Evolutionary conservation across 2,329 filamentous ascomycete species (phyloP).

Genomic region (Pyrenochaeta sp.): DNA sequence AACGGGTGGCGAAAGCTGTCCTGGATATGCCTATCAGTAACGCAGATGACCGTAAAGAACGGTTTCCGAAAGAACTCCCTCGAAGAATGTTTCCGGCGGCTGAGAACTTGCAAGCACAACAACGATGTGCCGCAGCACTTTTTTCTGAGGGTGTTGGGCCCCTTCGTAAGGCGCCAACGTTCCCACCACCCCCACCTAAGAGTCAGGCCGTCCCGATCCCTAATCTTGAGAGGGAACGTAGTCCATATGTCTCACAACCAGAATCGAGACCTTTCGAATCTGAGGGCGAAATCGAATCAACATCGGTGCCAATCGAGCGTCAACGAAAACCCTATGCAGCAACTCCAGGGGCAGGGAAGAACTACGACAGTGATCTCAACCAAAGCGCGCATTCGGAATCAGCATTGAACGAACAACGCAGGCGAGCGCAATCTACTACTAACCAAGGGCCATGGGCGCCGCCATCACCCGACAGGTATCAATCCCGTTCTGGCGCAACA

Average conservation of each 20-base stretch:
- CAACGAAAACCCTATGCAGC: slow-evolving; percentile 71
- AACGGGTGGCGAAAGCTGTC: slow-evolving; percentile 73
- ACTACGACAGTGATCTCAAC: slow-evolving; percentile 54
- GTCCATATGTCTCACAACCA: slow-evolving; percentile 41
- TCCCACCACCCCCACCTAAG: slow-evolving; percentile 48
- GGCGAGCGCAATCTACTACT: slow-evolving; percentile 44
- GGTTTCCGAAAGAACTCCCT: slow-evolving; percentile 81
- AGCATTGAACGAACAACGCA: slow-evolving; percentile 31
- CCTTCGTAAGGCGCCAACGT: slow-evolving; percentile 44
- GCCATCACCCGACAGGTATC: slow-evolving; percentile 26
- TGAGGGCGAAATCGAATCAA: slow-evolving; percentile 44
- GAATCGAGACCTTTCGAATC: slow-evolving; percentile 41
- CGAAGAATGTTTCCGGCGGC: slow-evolving; percentile 73
- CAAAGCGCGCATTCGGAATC: slow-evolving; percentile 37
- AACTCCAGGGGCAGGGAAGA: slow-evolving; percentile 67
- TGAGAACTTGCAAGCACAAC: slow-evolving; percentile 65
- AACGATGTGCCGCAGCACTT: slow-evolving; percentile 69
- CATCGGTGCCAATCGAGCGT: slow-evolving; percentile 66
- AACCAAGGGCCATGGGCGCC: slow-evolving; percentile 41
- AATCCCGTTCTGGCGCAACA: slow-evolving; percentile 33
- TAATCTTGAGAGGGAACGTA: slow-evolving; percentile 45
- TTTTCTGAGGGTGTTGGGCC: slow-evolving; percentile 56
- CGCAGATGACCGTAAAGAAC: slow-evolving; percentile 69
- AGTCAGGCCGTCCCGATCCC: slow-evolving; percentile 23
- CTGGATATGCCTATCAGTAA: slow-evolving; percentile 75